Base-by-base conservation (phyloP, 306 rosid species). In the Cyamopsis tetragonoloba region DNA sequence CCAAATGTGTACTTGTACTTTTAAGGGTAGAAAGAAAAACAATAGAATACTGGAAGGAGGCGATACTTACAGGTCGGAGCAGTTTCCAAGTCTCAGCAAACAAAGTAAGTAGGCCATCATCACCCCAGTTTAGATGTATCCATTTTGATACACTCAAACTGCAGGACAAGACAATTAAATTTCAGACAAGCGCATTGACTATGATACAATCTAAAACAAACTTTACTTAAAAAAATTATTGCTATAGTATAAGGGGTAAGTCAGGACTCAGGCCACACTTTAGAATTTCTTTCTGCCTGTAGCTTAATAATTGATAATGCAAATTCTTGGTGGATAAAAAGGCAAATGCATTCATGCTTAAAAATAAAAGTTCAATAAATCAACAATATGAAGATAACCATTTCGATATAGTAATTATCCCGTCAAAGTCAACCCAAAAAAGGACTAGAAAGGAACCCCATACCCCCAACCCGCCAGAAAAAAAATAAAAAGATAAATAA, bases 121-220 rank as follows among this genome's bases (percentile, higher is more conserved):
- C 97, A 10, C 96, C 99, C 97, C 96, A 93, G 62, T 93, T 93
- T 57, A 93, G 90, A 81, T 93, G 99, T 77, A 93, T 70, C 99
- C 99, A 93, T 78, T 93, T 93, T 41, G 97, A 13, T 28, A 93
- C 97, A 47, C 99, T 93, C 86, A 93, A 84, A 82, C 99, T 93
- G 89, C 79, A 84, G 22, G 56, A 38, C 64, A 77, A 79, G 68
- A 55, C 10, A 81, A 35, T 76, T 32, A 8, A 67, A 31, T 71
- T 37, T 34, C 31, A 65, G 49, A 42, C 41, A 61, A 31, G 26
- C 8, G 37, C 22, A 65, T n/a, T 9, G 7, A 67, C n/a, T n/a
- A n/a, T n/a, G n/a, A 48, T 32, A 62, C 34, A 18, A 75, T 31
- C 48, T 46, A 46, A 64, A n/a, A 24, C 11, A 66, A 64, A 3